A percentile compares a stretch with the other conserved stretches of the same genome.
These are phyloP conservation scores for Rhodotorula sp. DNA, from an alignment of 1,284 basidiomycete genomes.

Conservation along the genomic window DNA sequence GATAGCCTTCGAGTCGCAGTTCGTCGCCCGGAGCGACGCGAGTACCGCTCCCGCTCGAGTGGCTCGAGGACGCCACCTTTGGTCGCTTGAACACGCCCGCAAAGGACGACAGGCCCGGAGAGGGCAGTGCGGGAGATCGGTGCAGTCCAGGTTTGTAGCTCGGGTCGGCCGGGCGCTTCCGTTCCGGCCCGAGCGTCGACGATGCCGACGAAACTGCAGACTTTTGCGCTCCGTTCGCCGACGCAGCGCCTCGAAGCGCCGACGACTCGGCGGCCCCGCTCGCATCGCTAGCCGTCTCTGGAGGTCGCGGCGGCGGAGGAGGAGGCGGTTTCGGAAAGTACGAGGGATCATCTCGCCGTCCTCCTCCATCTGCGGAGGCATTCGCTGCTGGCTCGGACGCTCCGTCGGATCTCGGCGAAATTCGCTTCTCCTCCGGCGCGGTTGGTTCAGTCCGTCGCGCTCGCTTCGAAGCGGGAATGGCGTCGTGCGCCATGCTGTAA, in stretches of 20 bases:
- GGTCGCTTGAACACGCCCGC: neutral
- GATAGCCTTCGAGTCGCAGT: slow-evolving; percentile 23
- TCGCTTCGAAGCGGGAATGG: neutral
- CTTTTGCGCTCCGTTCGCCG: too few relatives aligned
- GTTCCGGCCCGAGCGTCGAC: too few relatives aligned
- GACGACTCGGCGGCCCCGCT: too few relatives aligned
- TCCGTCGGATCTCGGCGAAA: neutral
- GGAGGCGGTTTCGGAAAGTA: too few relatives aligned
- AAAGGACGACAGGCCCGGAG: neutral
- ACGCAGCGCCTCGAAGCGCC: too few relatives aligned
- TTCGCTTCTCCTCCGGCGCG: neutral
- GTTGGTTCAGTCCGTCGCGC: neutral
- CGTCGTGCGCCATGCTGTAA: neutral
- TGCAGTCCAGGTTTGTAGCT: neutral
- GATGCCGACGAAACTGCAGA: too few relatives aligned
- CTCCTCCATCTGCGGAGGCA: too few relatives aligned
- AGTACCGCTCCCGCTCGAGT: neutral
- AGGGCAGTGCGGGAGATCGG: neutral
- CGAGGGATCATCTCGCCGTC: too few relatives aligned
- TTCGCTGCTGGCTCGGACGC: neutral
- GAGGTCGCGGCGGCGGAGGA: too few relatives aligned
- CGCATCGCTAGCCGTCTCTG: too few relatives aligned
- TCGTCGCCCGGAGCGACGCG: slow-evolving; percentile 20
- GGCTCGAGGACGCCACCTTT: neutral
- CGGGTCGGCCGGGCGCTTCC: neutral